Base-by-base conservation (phyloP, 2,329 filamentous ascomycete genomes). In the Ophiostoma ips region DNA sequence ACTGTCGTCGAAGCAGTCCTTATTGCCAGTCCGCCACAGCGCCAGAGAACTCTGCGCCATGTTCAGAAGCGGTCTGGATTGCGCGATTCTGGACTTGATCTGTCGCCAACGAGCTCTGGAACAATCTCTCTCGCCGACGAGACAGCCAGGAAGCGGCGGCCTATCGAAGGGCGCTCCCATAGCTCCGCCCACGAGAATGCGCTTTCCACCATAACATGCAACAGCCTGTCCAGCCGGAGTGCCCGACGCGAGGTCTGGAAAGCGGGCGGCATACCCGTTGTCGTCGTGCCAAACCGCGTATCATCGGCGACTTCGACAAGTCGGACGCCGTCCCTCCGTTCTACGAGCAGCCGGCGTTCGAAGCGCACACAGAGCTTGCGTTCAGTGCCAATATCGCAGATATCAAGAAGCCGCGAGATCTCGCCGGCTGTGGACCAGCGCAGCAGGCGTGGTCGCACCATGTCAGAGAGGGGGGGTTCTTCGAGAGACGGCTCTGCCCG, bases 221-320 rank as follows among this genome's bases (percentile, higher is more conserved):
- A 67, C 53, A 76, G 75, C 6, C 64, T 72, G 3, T 69, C 71
- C 1, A 80, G 73, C 55, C 66, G 67, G 8, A 76, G 69, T 56
- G 75, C 75, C 4, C 68, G 79, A n/a, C 71, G 72, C 15, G 75
- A 80, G 31, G 65, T 82, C 3, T 71, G 73, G 66, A 79, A 73
- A 55, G 73, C 63, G 49, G 79, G 78, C 8, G 76, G 68, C 2
- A 77, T 83, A 10, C 79, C 79, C 2, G 78, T 83, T 8, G 70
- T 81, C 7, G 68, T 83, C 18, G 72, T 83, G 47, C 79, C 79
- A 7, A 72, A 76, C 50, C 73, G 79, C 15, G 66, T 63, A 15
- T 75, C 77, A 7, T 79, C 76, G 3, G 63, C 69, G 11, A 72
- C 71, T 52, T 69, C 72, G 8, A 67, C 59, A 24, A 68, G 66